phyloP scores from a whole-genome alignment of 352 stramenopile genomes.

The Globisporangium splendens region DNA sequence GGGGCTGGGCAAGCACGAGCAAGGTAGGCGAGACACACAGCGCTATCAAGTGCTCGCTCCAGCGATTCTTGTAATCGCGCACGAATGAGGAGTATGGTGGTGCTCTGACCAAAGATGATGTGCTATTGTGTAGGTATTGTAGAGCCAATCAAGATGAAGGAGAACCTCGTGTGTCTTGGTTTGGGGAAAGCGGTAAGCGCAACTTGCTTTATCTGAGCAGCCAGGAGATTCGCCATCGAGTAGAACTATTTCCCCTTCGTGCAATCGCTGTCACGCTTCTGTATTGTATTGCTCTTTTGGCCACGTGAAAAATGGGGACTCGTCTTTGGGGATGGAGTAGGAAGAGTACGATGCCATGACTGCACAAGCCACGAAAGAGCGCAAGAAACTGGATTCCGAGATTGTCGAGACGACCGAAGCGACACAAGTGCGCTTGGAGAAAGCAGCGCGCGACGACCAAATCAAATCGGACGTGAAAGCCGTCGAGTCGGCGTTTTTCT shows the following conservation, averaged over 20 bases:
- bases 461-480: conserved; percentile 28
- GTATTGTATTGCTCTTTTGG: neutral
- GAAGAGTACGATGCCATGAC: conserved; percentile 59
- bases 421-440: conserved; percentile 22
- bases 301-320: neutral
- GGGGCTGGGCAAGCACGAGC: conserved; percentile 43
- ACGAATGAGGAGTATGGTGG: too few species aligned
- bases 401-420: conserved; percentile 43
- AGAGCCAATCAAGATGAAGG: conserved; percentile 56
- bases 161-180: conserved; percentile 52
- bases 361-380: conserved; percentile 44
- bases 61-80: too few species aligned
- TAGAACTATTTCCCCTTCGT: too few species aligned
- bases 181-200: conserved; percentile 48
- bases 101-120: too few species aligned
- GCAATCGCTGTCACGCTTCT: conserved; percentile 11
- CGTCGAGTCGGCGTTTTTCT: conserved; percentile 56
- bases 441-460: conserved; percentile 22
- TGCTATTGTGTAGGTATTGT: conserved; percentile 32
- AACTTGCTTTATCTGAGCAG: neutral
- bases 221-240: too few species aligned
- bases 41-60: neutral
- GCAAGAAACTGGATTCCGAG: conserved; percentile 44
- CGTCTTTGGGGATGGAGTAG: conserved; percentile 8
- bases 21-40: conserved; percentile 22